phyloP scores from a whole-genome alignment of 2,329 filamentous ascomycete species.

The Aspergillus sp. region DNA sequence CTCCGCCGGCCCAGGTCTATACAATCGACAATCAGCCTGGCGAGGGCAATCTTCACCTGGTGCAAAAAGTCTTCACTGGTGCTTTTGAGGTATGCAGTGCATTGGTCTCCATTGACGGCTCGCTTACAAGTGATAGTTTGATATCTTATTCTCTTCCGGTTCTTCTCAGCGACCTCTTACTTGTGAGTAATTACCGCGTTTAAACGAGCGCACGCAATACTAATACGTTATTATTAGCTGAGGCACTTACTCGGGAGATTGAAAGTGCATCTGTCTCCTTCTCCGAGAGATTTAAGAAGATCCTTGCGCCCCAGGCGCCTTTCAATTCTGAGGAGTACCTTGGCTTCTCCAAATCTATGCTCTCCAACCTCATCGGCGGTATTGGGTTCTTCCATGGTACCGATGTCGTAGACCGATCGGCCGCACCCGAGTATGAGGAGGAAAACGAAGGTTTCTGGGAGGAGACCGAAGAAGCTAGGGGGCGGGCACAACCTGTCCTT shows the following conservation, averaged over 20 bases:
- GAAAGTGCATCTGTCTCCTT: conserved; percentile 70
- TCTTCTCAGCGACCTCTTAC: conserved; percentile 63
- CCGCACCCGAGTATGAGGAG: conserved; percentile 92
- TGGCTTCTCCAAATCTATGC: conserved; percentile 83
- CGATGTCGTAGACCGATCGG: conserved; percentile 85
- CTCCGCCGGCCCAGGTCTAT: conserved; percentile 85
- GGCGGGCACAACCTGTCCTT: conserved; percentile 67
- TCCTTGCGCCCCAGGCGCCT: conserved; percentile 75
- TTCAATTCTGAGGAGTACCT: conserved; percentile 75
- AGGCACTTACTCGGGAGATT: conserved; percentile 73
- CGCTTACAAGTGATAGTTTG: conserved; percentile 63
- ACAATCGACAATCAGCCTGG: conserved; percentile 67
- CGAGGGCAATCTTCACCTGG: conserved; percentile 78
- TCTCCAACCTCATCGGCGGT: conserved; percentile 91
- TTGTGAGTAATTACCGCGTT: conserved; percentile 44
- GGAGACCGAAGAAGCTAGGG: conserved; percentile 79
- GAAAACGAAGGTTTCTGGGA: conserved; percentile 96
- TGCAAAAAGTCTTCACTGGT: conserved; percentile 91
- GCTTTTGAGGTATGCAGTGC: conserved; percentile 67
- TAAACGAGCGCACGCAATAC: conserved; percentile 13
- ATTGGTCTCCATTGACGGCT: neutral
- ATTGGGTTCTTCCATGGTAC: conserved; percentile 95
- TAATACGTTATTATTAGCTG: conserved; percentile 39
- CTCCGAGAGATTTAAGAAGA: conserved; percentile 71
- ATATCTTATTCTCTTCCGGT: conserved; percentile 83